phyloP scores from a whole-genome alignment of 305 asterid genomes.

The Fraxinus xanthoxyloides region DNA sequence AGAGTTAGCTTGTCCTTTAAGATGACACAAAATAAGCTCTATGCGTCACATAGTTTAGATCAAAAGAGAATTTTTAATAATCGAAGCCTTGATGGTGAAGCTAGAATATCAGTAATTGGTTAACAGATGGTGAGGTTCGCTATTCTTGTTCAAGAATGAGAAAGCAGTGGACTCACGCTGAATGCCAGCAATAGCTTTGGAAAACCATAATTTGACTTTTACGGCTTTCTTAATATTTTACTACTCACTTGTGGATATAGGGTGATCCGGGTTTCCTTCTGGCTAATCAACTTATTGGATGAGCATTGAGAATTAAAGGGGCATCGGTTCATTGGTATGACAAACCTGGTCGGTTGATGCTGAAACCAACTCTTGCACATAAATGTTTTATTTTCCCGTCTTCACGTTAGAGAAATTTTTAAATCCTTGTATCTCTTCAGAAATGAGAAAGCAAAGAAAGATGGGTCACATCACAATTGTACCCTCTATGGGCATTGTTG shows the following conservation, averaged over 20 bases:
- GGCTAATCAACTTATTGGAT: slow-evolving; percentile 69
- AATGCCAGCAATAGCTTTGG: not conserved
- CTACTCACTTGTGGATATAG: slow-evolving; percentile 38
- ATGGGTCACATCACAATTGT: slow-evolving; percentile 92
- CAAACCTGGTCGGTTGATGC: slow-evolving; percentile 77
- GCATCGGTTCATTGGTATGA: slow-evolving; percentile 96
- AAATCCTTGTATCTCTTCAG: slow-evolving; percentile 33
- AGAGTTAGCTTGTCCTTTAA: not conserved
- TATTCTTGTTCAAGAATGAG: not conserved
- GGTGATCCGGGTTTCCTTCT: slow-evolving; percentile 76
- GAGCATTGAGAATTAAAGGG: slow-evolving; percentile 74
- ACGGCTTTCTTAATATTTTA: slow-evolving; percentile 11
- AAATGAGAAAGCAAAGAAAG: slow-evolving; percentile 92
- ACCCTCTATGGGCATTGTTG: slow-evolving; percentile 73
- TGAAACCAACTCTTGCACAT: slow-evolving; percentile 11
- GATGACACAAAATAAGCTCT: not conserved
- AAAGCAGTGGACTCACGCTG: slow-evolving; percentile 2
- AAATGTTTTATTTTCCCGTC: not conserved
- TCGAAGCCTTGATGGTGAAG: not conserved
- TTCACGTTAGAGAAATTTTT: not conserved
- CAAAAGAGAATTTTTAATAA: not conserved
- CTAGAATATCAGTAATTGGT: not conserved
- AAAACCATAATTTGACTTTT: not conserved
- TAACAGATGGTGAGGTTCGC: slow-evolving; percentile 1
- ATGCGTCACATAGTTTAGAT: not conserved